Conservation (phyloP, 2,329 filamentous ascomycete species). For the Beauveria australis region DNA sequence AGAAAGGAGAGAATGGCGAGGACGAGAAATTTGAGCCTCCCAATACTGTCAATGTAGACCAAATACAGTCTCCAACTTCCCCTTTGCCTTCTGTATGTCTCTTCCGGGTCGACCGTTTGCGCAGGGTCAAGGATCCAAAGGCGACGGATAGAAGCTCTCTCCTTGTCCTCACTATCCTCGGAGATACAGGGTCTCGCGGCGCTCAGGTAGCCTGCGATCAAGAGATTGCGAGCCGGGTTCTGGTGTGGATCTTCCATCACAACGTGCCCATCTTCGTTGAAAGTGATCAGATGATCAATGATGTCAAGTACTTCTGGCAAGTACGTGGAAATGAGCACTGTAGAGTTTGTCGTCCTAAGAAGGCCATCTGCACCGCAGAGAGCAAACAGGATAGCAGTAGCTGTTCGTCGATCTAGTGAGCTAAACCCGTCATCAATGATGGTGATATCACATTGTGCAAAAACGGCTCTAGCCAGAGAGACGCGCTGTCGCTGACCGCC, state of each 20-base stretch:
- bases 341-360: neutral
- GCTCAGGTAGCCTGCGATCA: neutral
- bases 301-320: neutral
- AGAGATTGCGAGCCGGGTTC: neutral
- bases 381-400: neutral
- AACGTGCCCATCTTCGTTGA: neutral
- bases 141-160: neutral
- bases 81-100: neutral
- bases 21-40: neutral
- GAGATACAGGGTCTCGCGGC: neutral
- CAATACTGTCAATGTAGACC: slow-evolving; percentile 4
- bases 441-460: neutral
- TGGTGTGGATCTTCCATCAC: neutral
- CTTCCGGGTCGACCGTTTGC: neutral
- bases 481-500: neutral
- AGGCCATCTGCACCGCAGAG: neutral
- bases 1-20: neutral
- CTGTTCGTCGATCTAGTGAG: neutral
- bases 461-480: neutral
- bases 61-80: neutral
- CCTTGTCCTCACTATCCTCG: neutral
- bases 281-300: neutral
- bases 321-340: neutral
- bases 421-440: neutral
- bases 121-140: neutral